Percentiles rank a stretch among this genome's conserved stretches.
phyloP scores from a whole-genome alignment of 1,284 basidiomycete species.

The Inonotus obliquus region DNA sequence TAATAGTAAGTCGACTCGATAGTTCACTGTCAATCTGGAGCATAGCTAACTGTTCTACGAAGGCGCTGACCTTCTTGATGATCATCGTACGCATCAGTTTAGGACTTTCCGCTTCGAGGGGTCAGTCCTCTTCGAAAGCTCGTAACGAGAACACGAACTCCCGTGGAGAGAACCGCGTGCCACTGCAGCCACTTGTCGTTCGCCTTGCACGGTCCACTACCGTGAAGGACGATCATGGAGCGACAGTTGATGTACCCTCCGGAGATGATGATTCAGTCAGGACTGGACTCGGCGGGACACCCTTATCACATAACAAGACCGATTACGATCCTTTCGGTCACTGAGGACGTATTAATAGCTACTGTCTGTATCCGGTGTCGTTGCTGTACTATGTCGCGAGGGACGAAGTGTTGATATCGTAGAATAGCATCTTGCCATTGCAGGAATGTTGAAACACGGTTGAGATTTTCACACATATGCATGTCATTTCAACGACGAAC shows the following conservation, averaged over 20 bases:
- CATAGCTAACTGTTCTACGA: not conserved
- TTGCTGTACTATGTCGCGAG: no score
- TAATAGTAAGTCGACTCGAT: not conserved
- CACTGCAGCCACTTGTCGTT: not conserved
- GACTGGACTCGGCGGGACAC: not conserved
- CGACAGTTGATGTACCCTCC: not conserved
- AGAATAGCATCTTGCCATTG: no score
- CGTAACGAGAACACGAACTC: not conserved
- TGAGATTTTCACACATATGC: no score
- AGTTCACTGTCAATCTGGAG: not conserved
- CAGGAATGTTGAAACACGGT: no score
- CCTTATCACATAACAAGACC: not conserved
- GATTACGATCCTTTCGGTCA: not conserved
- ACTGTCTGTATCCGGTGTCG: no score
- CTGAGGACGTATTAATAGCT: no score
- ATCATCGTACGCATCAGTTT: constrained; percentile 33
- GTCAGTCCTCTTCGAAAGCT: not conserved
- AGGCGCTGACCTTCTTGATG: constrained; percentile 32
- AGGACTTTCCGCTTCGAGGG: constrained; percentile 20
- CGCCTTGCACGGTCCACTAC: not conserved
- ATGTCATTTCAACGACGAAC: no score
- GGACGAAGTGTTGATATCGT: no score
- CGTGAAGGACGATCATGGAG: not conserved
- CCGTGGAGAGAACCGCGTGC: not conserved
- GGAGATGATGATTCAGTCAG: not conserved